These are phyloP conservation scores for Chaetomiaceae sp. DNA, from an alignment of 2,329 filamentous ascomycete genomes.

Conservation along the genomic window DNA sequence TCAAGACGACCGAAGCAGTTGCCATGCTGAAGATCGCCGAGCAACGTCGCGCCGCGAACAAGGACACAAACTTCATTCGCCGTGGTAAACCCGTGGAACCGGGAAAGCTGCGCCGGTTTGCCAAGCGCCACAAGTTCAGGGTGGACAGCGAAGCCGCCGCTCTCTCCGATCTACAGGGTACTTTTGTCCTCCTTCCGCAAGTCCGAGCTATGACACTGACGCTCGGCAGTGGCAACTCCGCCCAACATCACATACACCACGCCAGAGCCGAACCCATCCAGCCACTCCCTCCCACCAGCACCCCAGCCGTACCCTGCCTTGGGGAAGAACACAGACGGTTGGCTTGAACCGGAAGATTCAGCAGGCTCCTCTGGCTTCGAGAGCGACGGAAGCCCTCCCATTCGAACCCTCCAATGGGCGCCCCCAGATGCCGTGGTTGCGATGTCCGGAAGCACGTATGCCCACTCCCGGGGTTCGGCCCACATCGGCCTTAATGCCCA, in stretches of 20 bases:
- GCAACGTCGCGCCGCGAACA: slow-evolving; percentile 13
- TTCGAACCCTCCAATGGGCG: not conserved
- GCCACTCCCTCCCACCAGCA: not conserved
- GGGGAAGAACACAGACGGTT: not conserved
- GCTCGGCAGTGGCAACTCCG: not conserved
- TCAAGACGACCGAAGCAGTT: slow-evolving; percentile 15
- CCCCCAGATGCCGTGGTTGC: not conserved
- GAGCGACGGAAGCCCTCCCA: not conserved
- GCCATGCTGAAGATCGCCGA: slow-evolving; percentile 17
- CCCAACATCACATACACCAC: slow-evolving; percentile 12
- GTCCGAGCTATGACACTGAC: not conserved
- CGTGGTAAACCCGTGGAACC: slow-evolving; percentile 9
- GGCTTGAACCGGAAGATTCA: not conserved
- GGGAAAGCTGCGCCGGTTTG: slow-evolving; percentile 17
- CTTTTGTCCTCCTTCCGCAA: not conserved
- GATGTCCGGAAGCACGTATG: not conserved
- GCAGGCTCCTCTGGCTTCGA: not conserved
- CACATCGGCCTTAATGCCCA: not conserved
- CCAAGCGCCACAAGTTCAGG: slow-evolving; percentile 8
- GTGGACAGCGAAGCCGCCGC: not conserved
- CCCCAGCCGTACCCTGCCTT: not conserved
- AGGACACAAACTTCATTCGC: slow-evolving; percentile 15
- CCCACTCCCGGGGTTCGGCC: not conserved
- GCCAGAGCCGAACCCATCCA: slow-evolving; percentile 8
- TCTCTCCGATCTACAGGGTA: not conserved